A percentile compares a stretch with the other conserved stretches of the same genome.
phyloP scores from a whole-genome alignment of 179 eudicot genomes.

The Corrigiola litoralis region DNA sequence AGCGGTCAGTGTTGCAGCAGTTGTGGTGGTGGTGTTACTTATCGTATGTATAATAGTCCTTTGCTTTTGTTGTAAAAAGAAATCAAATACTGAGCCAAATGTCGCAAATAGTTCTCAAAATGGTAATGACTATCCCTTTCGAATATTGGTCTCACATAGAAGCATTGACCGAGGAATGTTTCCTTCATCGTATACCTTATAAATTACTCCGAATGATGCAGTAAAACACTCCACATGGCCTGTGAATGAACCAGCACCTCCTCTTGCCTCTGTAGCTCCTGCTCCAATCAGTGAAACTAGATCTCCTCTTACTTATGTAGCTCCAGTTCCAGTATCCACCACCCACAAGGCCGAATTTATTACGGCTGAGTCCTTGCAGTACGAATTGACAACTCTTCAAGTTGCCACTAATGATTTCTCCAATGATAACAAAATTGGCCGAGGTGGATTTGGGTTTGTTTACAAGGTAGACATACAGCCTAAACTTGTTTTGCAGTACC shows the following conservation, averaged over 20 bases:
- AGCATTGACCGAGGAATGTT: no score
- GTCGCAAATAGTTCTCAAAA: not conserved
- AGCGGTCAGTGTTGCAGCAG: not conserved
- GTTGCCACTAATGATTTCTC: constrained; percentile 26
- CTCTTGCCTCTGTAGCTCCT: not conserved
- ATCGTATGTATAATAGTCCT: not conserved
- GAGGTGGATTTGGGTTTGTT: constrained; percentile 25
- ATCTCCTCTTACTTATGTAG: not conserved
- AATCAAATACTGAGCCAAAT: constrained; percentile 1
- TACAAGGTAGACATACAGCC: constrained; percentile 21
- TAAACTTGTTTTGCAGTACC: no score
- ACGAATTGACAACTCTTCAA: constrained; percentile 2
- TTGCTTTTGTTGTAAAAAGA: not conserved
- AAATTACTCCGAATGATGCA: not conserved
- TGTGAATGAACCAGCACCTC: no score
- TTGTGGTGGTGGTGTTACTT: not conserved
- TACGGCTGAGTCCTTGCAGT: constrained; percentile 12
- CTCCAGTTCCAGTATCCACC: not conserved
- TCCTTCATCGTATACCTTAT: not conserved
- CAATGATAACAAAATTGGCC: constrained; percentile 8
- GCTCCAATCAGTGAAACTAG: no score
- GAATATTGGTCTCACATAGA: no score
- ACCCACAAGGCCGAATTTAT: not conserved
- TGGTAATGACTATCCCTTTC: not conserved
- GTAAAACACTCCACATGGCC: no score